phyloP scores from a whole-genome alignment of 2,329 filamentous ascomycete species.

The Penicillium aurantiogriseum region DNA sequence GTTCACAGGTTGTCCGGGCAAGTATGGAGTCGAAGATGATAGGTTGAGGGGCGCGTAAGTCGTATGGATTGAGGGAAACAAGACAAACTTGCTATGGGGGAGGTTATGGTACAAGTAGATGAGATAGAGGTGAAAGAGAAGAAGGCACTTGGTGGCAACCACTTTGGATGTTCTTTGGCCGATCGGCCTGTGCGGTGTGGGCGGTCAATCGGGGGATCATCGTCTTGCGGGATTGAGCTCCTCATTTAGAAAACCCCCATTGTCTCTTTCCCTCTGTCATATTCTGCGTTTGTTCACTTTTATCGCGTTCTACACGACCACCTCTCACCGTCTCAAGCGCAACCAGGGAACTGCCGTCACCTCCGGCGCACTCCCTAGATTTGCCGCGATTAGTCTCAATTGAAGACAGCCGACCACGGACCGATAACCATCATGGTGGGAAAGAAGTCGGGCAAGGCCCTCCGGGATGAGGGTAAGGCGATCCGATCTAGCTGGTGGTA shows the following conservation, averaged over 20 bases:
- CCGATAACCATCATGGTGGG: constrained; percentile 55
- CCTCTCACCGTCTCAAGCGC: not conserved
- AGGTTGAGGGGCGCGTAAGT: not conserved
- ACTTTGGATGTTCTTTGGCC: constrained; percentile 15
- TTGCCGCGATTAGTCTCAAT: constrained; percentile 8
- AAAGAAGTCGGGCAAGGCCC: constrained; percentile 63
- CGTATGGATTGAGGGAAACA: not conserved
- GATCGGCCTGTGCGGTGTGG: constrained; percentile 26
- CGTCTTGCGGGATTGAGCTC: constrained; percentile 12
- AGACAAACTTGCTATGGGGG: not conserved
- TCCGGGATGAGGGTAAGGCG: constrained; percentile 57
- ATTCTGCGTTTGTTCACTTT: not conserved
- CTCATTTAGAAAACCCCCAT: constrained; percentile 9
- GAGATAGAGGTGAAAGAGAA: constrained; percentile 5
- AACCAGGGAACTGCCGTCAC: not conserved
- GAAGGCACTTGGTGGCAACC: constrained; percentile 22
- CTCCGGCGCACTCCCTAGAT: constrained; percentile 18
- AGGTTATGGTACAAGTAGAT: constrained; percentile 6
- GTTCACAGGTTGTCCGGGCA: constrained; percentile 2
- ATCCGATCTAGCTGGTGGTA: not conserved
- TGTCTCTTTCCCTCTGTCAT: not conserved
- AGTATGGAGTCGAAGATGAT: not conserved
- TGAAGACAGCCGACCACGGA: constrained; percentile 3
- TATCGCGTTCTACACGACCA: not conserved
- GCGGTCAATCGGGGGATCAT: constrained; percentile 26